Conservation (phyloP, 78 protist genomes). For the Dictyostelium purpureum region DNA sequence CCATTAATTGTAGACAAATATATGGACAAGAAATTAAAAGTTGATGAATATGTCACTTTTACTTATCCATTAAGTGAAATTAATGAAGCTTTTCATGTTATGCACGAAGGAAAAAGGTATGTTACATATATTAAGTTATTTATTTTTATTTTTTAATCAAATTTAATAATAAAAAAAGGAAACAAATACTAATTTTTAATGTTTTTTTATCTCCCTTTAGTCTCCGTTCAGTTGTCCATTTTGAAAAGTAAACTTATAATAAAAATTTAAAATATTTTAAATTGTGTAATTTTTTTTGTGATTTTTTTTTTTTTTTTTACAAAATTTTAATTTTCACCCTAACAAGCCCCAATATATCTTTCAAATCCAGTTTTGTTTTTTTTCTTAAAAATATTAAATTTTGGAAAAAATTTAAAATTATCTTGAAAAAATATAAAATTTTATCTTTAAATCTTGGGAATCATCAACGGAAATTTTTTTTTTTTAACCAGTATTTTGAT, state of each 20-base stretch:
- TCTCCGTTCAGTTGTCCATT: constrained; percentile 45
- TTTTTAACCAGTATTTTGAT: not conserved
- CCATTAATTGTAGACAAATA: constrained; percentile 86
- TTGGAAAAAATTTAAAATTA: not conserved
- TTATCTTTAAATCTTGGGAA: no score
- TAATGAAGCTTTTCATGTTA: constrained; percentile 80
- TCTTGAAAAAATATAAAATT: not conserved
- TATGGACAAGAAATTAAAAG: constrained; percentile 68
- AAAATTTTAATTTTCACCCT: no score
- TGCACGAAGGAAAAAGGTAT: constrained; percentile 80
- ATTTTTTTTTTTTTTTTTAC: no score
- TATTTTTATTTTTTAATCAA: not conserved
- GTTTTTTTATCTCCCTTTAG: not conserved
- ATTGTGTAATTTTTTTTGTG: no score
- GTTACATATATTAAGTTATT: not conserved
- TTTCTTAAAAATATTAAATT: no score
- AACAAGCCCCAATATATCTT: no score
- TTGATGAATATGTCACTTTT: constrained; percentile 89
- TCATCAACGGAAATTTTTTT: no score
- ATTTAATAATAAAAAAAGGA: not conserved
- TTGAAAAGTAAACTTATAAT: not conserved
- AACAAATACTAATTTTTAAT: not conserved
- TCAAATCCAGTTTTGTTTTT: no score
- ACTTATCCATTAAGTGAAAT: constrained; percentile 53
- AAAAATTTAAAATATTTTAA: no score